Evolutionary conservation across 352 stramenopile genomes (phyloP).

Genomic region (Globisporangium echinulatum): DNA sequence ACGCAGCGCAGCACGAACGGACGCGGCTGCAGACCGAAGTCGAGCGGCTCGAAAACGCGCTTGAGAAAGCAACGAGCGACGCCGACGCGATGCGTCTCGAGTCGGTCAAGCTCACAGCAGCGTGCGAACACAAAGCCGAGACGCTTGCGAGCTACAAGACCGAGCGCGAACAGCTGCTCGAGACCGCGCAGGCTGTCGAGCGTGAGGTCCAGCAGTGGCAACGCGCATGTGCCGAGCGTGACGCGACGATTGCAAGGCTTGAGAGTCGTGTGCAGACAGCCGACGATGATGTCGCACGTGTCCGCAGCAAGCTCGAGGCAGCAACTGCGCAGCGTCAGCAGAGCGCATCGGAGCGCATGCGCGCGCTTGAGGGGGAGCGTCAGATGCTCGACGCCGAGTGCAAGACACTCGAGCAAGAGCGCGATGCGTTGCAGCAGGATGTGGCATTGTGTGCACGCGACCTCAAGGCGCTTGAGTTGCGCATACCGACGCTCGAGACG

Average conservation of each 20-base stretch:
- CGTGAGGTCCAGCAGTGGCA: constrained; percentile 34
- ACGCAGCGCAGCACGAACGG: constrained; percentile 45
- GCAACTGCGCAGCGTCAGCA: constrained; percentile 33
- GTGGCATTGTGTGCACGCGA: constrained; percentile 42
- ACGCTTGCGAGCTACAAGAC: constrained; percentile 37
- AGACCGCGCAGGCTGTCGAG: constrained; percentile 45
- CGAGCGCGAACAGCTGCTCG: constrained; percentile 33
- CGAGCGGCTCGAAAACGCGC: constrained; percentile 38
- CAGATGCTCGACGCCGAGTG: constrained; percentile 51
- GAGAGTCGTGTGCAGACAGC: constrained; percentile 36
- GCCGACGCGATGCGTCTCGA: constrained; percentile 36
- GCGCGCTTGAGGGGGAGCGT: constrained; percentile 44
- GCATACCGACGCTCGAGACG: constrained; percentile 20
- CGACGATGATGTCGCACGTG: constrained; percentile 29
- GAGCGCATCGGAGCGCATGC: constrained; percentile 49
- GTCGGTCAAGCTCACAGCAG: constrained; percentile 45
- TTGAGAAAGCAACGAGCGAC: constrained; percentile 41
- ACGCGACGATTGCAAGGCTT: constrained; percentile 31
- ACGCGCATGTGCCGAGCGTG: constrained; percentile 30
- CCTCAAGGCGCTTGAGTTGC: constrained; percentile 37
- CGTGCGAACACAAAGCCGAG: constrained; percentile 48
- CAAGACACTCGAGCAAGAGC: constrained; percentile 45
- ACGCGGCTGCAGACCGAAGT: constrained; percentile 36
- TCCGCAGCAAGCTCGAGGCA: constrained; percentile 37
- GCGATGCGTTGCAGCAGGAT: constrained; percentile 39